Percentiles rank a stretch among this genome's conserved stretches.
Conservation (phyloP, 2,329 filamentous ascomycete species). For the Nemania abortiva region DNA sequence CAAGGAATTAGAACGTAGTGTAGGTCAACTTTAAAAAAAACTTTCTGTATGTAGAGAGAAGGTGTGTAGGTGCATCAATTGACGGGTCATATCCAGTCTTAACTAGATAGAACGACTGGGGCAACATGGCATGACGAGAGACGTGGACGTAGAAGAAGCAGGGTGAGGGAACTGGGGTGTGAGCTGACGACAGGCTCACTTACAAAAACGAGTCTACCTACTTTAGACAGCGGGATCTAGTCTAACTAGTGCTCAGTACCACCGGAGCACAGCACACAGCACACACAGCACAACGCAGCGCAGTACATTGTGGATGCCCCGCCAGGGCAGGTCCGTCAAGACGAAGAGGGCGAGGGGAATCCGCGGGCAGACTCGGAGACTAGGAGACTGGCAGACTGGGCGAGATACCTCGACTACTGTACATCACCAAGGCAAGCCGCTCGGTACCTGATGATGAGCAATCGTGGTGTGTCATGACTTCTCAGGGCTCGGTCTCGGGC, state of each 20-base stretch:
- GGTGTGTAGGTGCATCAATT: slow-evolving; percentile 35
- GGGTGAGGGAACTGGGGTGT: slow-evolving; percentile 38
- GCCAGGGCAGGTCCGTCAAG: slow-evolving; percentile 30
- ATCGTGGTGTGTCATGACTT: slow-evolving; percentile 39
- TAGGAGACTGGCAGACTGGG: slow-evolving; percentile 25
- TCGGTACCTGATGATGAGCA: slow-evolving; percentile 38
- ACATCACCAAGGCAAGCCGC: slow-evolving; percentile 25
- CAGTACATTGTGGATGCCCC: slow-evolving; percentile 25
- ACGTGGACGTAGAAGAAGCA: slow-evolving; percentile 28
- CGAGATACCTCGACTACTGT: neutral
- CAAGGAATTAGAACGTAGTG: slow-evolving; percentile 38
- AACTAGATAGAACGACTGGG: slow-evolving; percentile 46
- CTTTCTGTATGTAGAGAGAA: slow-evolving; percentile 18
- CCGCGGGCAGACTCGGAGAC: slow-evolving; percentile 38
- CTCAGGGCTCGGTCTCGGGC: slow-evolving; percentile 37
- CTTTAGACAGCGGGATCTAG: slow-evolving; percentile 15
- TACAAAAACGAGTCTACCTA: slow-evolving; percentile 5
- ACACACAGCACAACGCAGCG: slow-evolving; percentile 14
- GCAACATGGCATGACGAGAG: slow-evolving; percentile 50
- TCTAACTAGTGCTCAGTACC: slow-evolving; percentile 10
- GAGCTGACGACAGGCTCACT: slow-evolving; percentile 39
- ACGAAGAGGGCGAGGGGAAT: slow-evolving; percentile 10
- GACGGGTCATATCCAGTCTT: slow-evolving; percentile 47
- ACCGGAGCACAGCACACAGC: slow-evolving; percentile 18
- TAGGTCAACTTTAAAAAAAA: slow-evolving; percentile 17